Conservation (phyloP, 257 asterid genomes). For the Marsdenia floribunda region DNA sequence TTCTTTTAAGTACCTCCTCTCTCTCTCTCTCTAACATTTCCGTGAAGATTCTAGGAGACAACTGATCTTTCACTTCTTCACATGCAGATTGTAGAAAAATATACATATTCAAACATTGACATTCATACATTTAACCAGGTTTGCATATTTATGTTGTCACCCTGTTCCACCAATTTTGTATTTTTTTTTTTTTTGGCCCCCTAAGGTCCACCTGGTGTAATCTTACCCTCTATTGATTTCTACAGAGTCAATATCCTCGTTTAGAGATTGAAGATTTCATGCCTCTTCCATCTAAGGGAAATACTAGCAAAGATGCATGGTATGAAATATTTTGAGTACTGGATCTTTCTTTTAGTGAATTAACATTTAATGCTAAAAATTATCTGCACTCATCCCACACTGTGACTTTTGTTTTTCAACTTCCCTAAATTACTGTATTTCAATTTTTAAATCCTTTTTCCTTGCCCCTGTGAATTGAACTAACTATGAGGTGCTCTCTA, state of each 20-base stretch:
- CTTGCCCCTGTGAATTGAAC: background rate
- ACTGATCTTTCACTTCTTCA: slow-evolving; percentile 25
- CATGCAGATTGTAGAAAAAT: slow-evolving; percentile 80
- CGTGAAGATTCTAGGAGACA: background rate
- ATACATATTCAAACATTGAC: slow-evolving; percentile 61
- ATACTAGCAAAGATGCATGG: slow-evolving; percentile 92
- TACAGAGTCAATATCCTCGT: slow-evolving; percentile 97
- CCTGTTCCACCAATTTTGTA: no score
- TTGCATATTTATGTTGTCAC: background rate
- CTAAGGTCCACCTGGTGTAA: slow-evolving; percentile 4
- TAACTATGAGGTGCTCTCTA: background rate
- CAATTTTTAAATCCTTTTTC: background rate
- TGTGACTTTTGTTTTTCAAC: background rate
- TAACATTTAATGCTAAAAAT: background rate
- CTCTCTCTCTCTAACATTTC: background rate
- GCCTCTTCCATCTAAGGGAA: slow-evolving; percentile 86
- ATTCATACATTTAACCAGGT: slow-evolving; percentile 99
- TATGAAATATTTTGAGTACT: slow-evolving; percentile 21
- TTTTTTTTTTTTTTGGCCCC: background rate
- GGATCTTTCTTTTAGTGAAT: background rate
- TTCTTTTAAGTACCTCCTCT: background rate
- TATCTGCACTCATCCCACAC: background rate
- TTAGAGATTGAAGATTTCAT: slow-evolving; percentile 78
- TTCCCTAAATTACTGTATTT: background rate
- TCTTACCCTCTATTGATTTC: slow-evolving; percentile 21